Base-by-base conservation (phyloP, 148 eudicot genomes). In the Selenicereus undatus region DNA sequence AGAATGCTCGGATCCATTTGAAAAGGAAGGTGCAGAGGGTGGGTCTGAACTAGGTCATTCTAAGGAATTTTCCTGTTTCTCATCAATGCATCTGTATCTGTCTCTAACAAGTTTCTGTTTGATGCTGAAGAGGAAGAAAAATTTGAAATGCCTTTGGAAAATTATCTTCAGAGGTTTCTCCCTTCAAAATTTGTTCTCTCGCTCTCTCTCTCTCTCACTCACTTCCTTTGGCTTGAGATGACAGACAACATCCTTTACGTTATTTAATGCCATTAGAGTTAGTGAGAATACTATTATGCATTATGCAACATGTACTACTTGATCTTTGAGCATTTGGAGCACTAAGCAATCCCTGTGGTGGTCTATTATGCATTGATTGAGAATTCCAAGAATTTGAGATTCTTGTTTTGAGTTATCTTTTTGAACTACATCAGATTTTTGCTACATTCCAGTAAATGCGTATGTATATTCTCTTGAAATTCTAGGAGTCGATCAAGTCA, bases 111-210 rank as follows among this genome's bases (percentile, higher is more conserved):
- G 42, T 75, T 82, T 69, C 30, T 83, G 26, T 69, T 32, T 56
- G 78, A 75, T 85, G 90, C 95, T 93, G 99, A 92, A 82, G 95
- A 93, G 84, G 98, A 96, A 88, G 99, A 96, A 88, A 98, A 96
- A 91, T 93, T 96, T 83, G 99, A 96, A 89, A 96, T 93, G 98
- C 93, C 93, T 50, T 84, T 96, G 85, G 99, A 96, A 84, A 96
- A 96, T 56, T 96, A 91, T 87, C 99, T 96, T 80, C 99, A 96
- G 71, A 91, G 99, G 99, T 21, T 52, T 70, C 68, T 62, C 35
- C 60, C 70, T 20, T n/a, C 1, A 24, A n/a, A 64, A 24, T 22
- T 64, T 22, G 22, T 45, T 77, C 16, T 20, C 18, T 77, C 68
- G 2, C 39, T 36, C 39, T 36, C 42, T 27, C 42, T 16, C 43